A percentile compares a stretch with the other conserved stretches of the same genome.
Evolutionary conservation across 2,329 filamentous ascomycete genomes (phyloP).

Genomic region (Exophiala lecanii-corni): DNA sequence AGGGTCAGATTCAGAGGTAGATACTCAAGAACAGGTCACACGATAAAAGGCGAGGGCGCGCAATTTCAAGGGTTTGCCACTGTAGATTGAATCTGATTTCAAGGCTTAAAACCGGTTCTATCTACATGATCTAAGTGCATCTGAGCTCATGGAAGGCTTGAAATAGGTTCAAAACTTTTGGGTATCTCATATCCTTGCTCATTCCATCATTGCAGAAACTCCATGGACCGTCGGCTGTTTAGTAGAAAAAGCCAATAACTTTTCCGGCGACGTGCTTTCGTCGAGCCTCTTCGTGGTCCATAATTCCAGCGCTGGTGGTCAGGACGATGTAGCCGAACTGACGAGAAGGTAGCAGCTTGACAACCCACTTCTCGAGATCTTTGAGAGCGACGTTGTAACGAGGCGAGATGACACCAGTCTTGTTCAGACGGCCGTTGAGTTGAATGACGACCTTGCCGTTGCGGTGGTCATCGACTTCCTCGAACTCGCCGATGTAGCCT

Average conservation of each 20-base stretch:
- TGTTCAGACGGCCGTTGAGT: slow-evolving; percentile 98
- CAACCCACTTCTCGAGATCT: slow-evolving; percentile 99
- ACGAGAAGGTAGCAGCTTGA: slow-evolving; percentile 98
- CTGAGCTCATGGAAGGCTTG: no score
- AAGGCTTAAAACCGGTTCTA: no score
- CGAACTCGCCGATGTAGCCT: slow-evolving; percentile 99
- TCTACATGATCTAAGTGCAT: slow-evolving; percentile 1
- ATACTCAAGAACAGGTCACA: no score
- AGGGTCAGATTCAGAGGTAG: no score
- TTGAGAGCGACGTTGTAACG: slow-evolving; percentile 98
- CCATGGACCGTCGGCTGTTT: slow-evolving; percentile 36
- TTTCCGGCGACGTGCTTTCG: slow-evolving; percentile 99
- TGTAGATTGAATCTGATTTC: no score
- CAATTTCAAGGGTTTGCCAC: no score
- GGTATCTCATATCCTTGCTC: slow-evolving; percentile 21
- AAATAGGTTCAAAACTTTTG: slow-evolving; percentile 20
- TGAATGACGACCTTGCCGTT: slow-evolving; percentile 99
- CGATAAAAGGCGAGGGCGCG: no score
- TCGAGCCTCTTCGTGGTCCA: slow-evolving; percentile 99
- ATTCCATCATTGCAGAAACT: slow-evolving; percentile 14
- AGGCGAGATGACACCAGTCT: slow-evolving; percentile 98
- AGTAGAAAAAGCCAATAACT: slow-evolving; percentile 99
- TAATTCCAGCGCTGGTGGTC: slow-evolving; percentile 98
- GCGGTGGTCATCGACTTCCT: slow-evolving; percentile 99
- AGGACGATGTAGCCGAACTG: slow-evolving; percentile 99